These are phyloP conservation scores for Hirsutella minnesotensis DNA, from an alignment of 2,329 filamentous ascomycete genomes.

Conservation along the genomic window DNA sequence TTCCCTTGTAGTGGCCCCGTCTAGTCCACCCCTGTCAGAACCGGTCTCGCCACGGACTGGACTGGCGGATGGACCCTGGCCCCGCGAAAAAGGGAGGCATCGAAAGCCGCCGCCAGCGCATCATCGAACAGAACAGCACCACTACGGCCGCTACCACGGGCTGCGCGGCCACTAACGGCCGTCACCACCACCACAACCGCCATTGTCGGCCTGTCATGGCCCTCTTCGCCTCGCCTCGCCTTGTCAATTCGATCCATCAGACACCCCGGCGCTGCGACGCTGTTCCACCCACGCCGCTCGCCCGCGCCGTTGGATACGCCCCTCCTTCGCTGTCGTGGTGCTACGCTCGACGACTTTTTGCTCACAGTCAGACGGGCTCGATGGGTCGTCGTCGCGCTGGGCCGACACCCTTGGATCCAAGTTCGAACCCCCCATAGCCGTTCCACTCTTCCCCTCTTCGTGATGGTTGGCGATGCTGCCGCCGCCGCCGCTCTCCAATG, in stretches of 20 bases:
- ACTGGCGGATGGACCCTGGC: too few species aligned
- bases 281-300: conserved; percentile 5
- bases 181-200: conserved; percentile 3
- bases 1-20: too few species aligned
- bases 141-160: not conserved
- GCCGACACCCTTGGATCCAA: too few species aligned
- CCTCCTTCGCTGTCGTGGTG: not conserved
- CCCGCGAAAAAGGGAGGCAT: too few species aligned
- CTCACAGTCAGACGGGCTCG: too few species aligned
- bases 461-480: too few species aligned
- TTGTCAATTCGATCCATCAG: conserved; percentile 1
- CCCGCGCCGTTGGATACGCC: conserved; percentile 2
- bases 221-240: conserved; percentile 1
- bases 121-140: conserved; percentile 10
- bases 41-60: not conserved
- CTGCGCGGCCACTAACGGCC: conserved; percentile 3
- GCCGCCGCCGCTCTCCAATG: too few species aligned
- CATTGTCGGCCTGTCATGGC: not conserved
- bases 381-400: too few species aligned
- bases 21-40: not conserved
- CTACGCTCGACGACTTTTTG: not conserved
- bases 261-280: conserved; percentile 3
- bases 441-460: too few species aligned
- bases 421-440: too few species aligned
- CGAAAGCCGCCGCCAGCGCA: not conserved